Evolutionary conservation across 805 yeast species (phyloP), one percentile per base, ranked within the genome.

Genomic region (Spathaspora girioi): DNA sequence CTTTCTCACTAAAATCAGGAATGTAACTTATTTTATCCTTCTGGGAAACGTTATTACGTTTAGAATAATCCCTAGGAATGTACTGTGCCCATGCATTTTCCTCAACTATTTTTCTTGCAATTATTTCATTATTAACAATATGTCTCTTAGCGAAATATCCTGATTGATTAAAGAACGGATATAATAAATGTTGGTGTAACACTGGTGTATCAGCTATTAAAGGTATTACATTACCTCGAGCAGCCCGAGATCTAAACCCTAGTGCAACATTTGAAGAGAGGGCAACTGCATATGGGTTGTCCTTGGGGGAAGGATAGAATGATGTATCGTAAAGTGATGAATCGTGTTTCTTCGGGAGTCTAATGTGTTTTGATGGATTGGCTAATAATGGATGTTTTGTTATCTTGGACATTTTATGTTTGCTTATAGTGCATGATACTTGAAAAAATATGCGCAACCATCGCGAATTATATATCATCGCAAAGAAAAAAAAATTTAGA

Each of bases 361-460:
- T 51, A 7, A 69, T 57, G 64, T 68, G 66, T 43, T 64, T 62
- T 26, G 57, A 52, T 0, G 75, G 75, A 51, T 67, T 67, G 14
- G 52, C 54, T 42, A 71, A 51, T 6, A 69, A 46, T 5, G 75
- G 75, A 54, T 69, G 75, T 26, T 61, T 59, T 47, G 55, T 49
- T 46, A 61, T 62, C 48, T 55, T 54, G 18, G 65, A 62, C 23
- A 56, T 59, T 23, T 17, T n/a, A n/a, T n/a, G n/a, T n/a, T n/a
- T n/a, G n/a, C n/a, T n/a, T n/a, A n/a, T 15, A 3, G 40, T 35
- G 40, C 14, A 35, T 14, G 40, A 14, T 15, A 35, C 8, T 11
- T n/a, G 7, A 35, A 14, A 35, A n/a, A n/a, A 35, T 15, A 14
- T 2, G 5, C 17, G 40, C 40, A 29, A 35, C 17, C 40, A 14